Base-by-base conservation (phyloP, 2,329 filamentous ascomycete genomes). In the Fusarium aywerte region DNA sequence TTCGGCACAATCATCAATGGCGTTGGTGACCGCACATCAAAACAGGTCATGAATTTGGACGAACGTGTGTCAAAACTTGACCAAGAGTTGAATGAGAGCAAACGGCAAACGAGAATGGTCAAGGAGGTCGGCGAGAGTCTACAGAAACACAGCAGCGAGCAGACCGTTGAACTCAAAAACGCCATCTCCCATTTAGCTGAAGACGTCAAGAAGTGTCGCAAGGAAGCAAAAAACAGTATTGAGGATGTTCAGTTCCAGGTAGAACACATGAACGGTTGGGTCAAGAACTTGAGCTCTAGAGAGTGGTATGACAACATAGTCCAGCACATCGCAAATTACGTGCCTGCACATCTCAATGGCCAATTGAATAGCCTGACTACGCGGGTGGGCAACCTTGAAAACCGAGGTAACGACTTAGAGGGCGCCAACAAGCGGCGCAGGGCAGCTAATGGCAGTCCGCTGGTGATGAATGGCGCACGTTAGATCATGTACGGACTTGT, bases 221-320 rank as follows among this genome's bases (percentile, higher is more conserved):
- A 62, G 45, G 62, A 68, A 11, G 74, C 69, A 25, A 50, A 77
- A 8, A 65, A 76, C 20, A 49, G 60, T 33, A 68, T 76, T 18
- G 73, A 77, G 0, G 71, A 73, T 6, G 64, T 84, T 7, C 75
- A 78, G 16, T 70, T 78, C 36, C 73, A 80, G 43, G 31, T 84
- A 6, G 69, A 68, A 20, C 72, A 77, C 1, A 66, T 89, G 9
- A 80, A 85, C 68, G 55, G 61, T 1, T 84, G 84, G 61, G 86
- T 81, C 60, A 82, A 81, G 55, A 85, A 84, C 64, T 73, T 89
- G 9, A 78, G 72, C 20, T 82, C 83, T 2, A 80, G 77, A 43
- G 68, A 75, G 3, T 73, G 85, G 25, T 80, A 79, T 15, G 74
- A 77, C 7, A 74, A 74, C 2, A 82, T 86, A 10, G 66, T 81